These are phyloP conservation scores for Solanum paucissectum DNA, from an alignment of 257 asterid species.

Conservation along the genomic window DNA sequence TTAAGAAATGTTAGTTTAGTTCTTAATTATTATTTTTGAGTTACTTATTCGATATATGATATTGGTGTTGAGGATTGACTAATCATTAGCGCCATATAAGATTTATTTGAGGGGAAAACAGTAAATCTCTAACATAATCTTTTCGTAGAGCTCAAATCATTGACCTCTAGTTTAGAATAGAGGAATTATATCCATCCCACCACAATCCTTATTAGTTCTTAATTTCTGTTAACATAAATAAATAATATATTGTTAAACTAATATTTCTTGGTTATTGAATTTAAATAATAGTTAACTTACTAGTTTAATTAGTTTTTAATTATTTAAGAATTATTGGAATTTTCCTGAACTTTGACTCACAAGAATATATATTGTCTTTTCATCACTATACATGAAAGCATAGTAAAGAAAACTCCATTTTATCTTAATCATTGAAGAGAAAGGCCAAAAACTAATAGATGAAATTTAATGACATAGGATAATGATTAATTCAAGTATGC, in stretches of 20 bases:
- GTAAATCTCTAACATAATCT: too few relatives aligned
- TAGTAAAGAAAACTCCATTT: not conserved
- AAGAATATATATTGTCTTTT: not conserved
- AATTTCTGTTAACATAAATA: not conserved
- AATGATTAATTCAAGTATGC: not conserved
- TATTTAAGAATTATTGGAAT: not conserved
- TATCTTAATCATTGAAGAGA: not conserved
- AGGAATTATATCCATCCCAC: too few relatives aligned
- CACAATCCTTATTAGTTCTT: not conserved
- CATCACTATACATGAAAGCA: not conserved
- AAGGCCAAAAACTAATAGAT: not conserved
- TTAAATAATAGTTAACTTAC: not conserved
- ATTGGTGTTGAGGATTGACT: not conserved
- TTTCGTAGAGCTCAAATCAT: too few relatives aligned
- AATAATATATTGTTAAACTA: not conserved
- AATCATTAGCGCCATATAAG: not conserved
- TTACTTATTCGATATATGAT: too few relatives aligned
- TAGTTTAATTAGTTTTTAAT: not conserved
- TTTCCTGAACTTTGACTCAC: not conserved
- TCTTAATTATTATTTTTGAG: too few relatives aligned
- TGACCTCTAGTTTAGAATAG: not conserved
- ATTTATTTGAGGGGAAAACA: too few relatives aligned
- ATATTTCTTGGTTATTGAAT: not conserved
- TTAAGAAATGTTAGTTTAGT: too few relatives aligned
- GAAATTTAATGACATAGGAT: not conserved